phyloP scores from a whole-genome alignment of 1,284 basidiomycete genomes.

The Ganoderma resinaceum region DNA sequence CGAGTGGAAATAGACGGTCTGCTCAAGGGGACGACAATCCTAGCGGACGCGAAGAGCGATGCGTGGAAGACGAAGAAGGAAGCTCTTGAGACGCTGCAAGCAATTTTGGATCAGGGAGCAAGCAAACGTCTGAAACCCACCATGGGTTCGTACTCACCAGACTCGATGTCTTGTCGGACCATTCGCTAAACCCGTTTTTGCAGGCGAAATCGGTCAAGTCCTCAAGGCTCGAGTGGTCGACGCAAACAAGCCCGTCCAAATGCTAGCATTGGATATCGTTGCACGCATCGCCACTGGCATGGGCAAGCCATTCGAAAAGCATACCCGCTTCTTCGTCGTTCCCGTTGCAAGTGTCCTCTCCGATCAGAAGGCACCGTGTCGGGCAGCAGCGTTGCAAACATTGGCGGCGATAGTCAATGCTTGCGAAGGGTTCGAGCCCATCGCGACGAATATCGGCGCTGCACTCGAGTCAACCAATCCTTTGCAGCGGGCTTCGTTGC shows the following conservation, averaged over 20 bases:
- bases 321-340: constrained; percentile 78
- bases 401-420: constrained; percentile 87
- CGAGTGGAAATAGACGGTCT: constrained; percentile 93
- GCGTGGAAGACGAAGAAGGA: constrained; percentile 99
- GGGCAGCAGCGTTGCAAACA: constrained; percentile 80
- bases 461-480: constrained; percentile 91
- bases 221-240: constrained; percentile 92
- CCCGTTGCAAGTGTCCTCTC: constrained; percentile 88
- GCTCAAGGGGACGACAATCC: constrained; percentile 84
- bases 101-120: constrained; percentile 85
- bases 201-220: constrained; percentile 90
- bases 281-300: constrained; percentile 91
- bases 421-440: constrained; percentile 83
- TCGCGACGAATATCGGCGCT: constrained; percentile 81
- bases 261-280: constrained; percentile 90
- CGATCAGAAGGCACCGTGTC: constrained; percentile 92
- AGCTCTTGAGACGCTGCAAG: constrained; percentile 87
- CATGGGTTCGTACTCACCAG: constrained; percentile 70
- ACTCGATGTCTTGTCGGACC: constrained; percentile 9
- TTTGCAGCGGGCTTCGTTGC: constrained; percentile 82
- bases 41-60: constrained; percentile 87
- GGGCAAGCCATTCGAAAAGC: constrained; percentile 95
- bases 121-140: constrained; percentile 93
- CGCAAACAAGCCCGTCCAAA: constrained; percentile 94
- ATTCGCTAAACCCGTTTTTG: constrained; percentile 1